Evolutionary conservation across 148 eudicot species (phyloP), one percentile per base, ranked within the genome.

Genomic region (Polygonum aviculare): DNA sequence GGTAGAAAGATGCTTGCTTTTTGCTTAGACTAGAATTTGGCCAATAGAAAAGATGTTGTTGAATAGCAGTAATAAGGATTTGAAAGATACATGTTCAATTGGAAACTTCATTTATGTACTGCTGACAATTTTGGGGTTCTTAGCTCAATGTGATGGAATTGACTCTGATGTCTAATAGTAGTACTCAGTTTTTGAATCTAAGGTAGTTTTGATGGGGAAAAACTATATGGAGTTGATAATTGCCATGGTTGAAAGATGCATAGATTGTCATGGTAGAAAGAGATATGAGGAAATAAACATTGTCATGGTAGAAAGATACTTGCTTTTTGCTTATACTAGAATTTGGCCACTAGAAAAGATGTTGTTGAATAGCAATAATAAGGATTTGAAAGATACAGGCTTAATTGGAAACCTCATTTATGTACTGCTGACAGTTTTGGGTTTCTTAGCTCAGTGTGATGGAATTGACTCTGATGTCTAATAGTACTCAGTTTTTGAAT

Each of bases 131-230:
- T n/a, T n/a, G n/a, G n/a, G n/a, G n/a, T n/a, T n/a, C n/a, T n/a
- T n/a, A n/a, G n/a, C n/a, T n/a, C n/a, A n/a, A n/a, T n/a, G n/a
- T n/a, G n/a, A n/a, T n/a, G n/a, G n/a, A n/a, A n/a, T 57, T 63
- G 69, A 63, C 39, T 63, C 15, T 63, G 39, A 63, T 63, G 40
- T 63, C 69, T 63, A 63, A 63, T 63, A 31, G 69, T 63, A 63
- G 69, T 63, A 63, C 33, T 63, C 12, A 8, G 38, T 41, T 82
- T 83, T 80, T 83, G 79, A 48, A 80, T 85, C 94, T 77, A 90
- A 92, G 97, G 96, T 90, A 92, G 99, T 89, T 90, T 92, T 85
- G 99, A 91, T 89, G 99, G 97, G 0, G 1, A 26, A 26, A 26
- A 26, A 26, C 31, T 26, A 26, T 26, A 26, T 26, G 31, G 31